Conservation (phyloP, 2,329 filamentous ascomycete genomes). For the Aureobasidium sp. region DNA sequence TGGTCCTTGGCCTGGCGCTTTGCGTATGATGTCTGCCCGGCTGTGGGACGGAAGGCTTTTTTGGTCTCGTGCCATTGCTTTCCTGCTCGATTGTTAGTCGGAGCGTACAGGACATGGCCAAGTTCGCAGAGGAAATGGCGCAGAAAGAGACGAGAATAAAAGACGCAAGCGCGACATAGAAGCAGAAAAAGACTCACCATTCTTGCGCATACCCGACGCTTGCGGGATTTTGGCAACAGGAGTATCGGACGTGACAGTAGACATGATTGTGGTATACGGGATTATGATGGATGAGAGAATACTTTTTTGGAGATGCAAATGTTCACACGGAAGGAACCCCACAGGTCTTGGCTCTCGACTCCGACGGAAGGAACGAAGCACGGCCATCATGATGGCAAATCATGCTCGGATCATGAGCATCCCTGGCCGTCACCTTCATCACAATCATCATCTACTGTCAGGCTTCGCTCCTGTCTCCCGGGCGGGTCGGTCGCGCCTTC, state of each 20-base stretch:
- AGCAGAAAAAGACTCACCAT: constrained; percentile 50
- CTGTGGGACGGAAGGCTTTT: constrained; percentile 73
- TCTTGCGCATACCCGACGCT: constrained; percentile 61
- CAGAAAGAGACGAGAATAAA: not conserved
- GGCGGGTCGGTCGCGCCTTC: not conserved
- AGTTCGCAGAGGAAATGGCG: not conserved
- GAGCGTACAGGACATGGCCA: not conserved
- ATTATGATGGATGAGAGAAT: not conserved
- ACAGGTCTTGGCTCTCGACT: constrained; percentile 1
- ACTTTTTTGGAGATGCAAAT: constrained; percentile 3
- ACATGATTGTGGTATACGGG: constrained; percentile 33
- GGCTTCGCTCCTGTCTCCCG: not conserved
- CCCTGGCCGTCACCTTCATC: not conserved
- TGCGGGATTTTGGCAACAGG: constrained; percentile 26
- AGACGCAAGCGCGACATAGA: not conserved
- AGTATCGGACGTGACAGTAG: constrained; percentile 29
- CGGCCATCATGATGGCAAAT: not conserved
- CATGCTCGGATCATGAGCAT: not conserved
- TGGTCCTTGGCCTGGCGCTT: constrained; percentile 64
- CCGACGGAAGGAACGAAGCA: not conserved
- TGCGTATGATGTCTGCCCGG: constrained; percentile 69
- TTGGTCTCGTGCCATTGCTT: constrained; percentile 89
- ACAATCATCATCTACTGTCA: not conserved
- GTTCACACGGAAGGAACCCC: not conserved
- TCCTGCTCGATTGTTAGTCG: constrained; percentile 44